These are phyloP conservation scores for Globisporangium okanoganense DNA, from an alignment of 352 stramenopile species.

Conservation along the genomic window DNA sequence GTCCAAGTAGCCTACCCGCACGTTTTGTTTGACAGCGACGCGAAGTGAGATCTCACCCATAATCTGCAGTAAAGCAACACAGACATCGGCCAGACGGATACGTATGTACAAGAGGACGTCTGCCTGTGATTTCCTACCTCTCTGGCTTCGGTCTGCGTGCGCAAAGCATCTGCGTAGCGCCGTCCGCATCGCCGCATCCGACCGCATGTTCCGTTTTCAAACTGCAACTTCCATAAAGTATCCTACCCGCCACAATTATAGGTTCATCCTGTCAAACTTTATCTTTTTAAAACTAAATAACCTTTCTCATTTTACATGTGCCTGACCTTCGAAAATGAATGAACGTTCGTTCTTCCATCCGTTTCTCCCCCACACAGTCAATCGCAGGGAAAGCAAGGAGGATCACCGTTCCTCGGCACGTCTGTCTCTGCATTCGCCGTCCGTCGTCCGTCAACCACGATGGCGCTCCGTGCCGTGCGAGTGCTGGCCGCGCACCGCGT, in stretches of 20 bases:
- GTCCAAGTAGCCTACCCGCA: constrained; percentile 32
- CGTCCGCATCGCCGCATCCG: background rate
- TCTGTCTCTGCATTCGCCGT: background rate
- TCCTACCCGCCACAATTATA: background rate
- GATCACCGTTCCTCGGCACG: background rate
- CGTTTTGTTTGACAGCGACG: too few species aligned
- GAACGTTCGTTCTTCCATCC: constrained; percentile 22
- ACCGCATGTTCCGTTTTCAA: background rate
- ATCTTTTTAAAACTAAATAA: background rate
- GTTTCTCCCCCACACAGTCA: constrained; percentile 12
- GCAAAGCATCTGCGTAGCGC: constrained; percentile 40
- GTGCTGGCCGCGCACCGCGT: constrained; percentile 14
- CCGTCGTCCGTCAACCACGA: background rate
- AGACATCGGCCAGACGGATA: too few species aligned
- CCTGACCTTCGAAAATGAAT: background rate
- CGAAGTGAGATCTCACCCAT: too few species aligned
- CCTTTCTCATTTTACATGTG: background rate
- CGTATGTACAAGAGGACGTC: too few species aligned
- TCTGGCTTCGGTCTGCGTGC: constrained; percentile 30
- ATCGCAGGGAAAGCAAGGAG: background rate
- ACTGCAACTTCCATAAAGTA: background rate
- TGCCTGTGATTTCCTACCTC: constrained; percentile 25
- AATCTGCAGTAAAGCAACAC: too few species aligned
- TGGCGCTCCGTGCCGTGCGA: constrained; percentile 20
- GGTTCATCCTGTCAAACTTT: background rate